Conservation (phyloP, 441 rosid genomes). For the Croton setiger region DNA sequence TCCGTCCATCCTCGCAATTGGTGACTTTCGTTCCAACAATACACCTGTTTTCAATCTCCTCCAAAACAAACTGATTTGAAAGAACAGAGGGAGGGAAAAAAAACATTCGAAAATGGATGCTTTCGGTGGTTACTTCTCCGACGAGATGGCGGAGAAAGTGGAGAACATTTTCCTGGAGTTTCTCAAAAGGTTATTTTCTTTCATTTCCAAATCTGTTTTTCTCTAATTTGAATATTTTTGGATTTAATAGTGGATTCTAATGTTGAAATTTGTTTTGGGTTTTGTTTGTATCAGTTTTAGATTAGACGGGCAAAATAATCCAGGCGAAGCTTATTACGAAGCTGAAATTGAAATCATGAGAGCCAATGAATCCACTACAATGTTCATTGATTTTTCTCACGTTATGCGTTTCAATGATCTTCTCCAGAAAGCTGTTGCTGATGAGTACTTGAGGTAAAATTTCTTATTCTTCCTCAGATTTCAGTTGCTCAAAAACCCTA, state of each 20-base stretch:
- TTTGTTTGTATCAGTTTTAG: slow-evolving; percentile 42
- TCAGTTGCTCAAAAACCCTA: neutral
- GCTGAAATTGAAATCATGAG: slow-evolving; percentile 73
- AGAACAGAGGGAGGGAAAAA: neutral
- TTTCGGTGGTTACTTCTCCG: slow-evolving; percentile 61
- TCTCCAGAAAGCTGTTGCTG: slow-evolving; percentile 83
- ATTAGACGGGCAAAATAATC: slow-evolving; percentile 38
- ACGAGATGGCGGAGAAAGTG: slow-evolving; percentile 79
- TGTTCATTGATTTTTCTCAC: slow-evolving; percentile 88
- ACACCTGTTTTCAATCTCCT: neutral
- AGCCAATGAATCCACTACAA: slow-evolving; percentile 69
- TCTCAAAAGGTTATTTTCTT: slow-evolving; percentile 57
- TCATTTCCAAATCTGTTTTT: neutral
- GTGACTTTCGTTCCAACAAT: neutral
- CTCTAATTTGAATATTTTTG: neutral
- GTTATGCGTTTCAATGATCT: slow-evolving; percentile 75
- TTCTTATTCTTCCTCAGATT: neutral
- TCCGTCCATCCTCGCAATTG: neutral
- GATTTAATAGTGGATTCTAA: neutral
- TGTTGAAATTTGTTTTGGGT: neutral
- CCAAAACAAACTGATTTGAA: neutral
- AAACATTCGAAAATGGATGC: slow-evolving; percentile 54
- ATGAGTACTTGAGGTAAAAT: slow-evolving; percentile 69
- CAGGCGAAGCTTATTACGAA: slow-evolving; percentile 55
- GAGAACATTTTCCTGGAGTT: slow-evolving; percentile 86